Evolutionary conservation across 2,329 filamentous ascomycete species (phyloP), one percentile per base, ranked within the genome.

Genomic region (Fusarium coffeatum): DNA sequence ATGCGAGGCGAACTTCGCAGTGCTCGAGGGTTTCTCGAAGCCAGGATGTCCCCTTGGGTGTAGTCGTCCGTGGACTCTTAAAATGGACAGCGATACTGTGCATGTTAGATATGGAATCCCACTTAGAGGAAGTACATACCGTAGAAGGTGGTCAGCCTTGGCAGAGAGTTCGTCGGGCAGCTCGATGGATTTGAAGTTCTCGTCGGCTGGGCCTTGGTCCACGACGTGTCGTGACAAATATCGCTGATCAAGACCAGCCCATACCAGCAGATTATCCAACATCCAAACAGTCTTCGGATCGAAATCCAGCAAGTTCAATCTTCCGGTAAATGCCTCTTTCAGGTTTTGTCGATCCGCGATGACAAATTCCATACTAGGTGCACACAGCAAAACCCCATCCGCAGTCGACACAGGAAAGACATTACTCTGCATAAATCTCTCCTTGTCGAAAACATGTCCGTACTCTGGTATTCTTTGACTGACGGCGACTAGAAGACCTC

Each of bases 331-430:
- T 3, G 68, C 68, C 0, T 74, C 64, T 37, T 64, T 48, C 16
- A 74, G 49, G 8, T 69, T 59, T 25, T 69, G 57, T 8, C 68
- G 70, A 13, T 74, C 69, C 0, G 65, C 65, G 13, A 74, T 67
- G 0, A 55, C 71, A 37, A 74, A 74, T n/a, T 73, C 68, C 55
- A 67, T 69, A 11, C 55, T 60, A n/a, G 72, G 56, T 15, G 72
- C 67, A 55, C 59, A 67, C 5, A 74, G 34, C 9, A 69, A 46
- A 11, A 72, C 62, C 3, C 64, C 61, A 30, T 61, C 56, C 4
- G 46, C 16, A 13, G 62, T 65, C 10, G 50, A 56, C 2, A 74
- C 69, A 0, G 72, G 72, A 28, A 74, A 72, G 8, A 74, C 48
- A 0, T 62, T 57, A n/a, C 55, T 69, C 15, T 43, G 54, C 0